A percentile compares a stretch with the other conserved stretches of the same genome.
Evolutionary conservation across 2,329 filamentous ascomycete species (phyloP).

Genomic region (Colletotrichum brevisporum): DNA sequence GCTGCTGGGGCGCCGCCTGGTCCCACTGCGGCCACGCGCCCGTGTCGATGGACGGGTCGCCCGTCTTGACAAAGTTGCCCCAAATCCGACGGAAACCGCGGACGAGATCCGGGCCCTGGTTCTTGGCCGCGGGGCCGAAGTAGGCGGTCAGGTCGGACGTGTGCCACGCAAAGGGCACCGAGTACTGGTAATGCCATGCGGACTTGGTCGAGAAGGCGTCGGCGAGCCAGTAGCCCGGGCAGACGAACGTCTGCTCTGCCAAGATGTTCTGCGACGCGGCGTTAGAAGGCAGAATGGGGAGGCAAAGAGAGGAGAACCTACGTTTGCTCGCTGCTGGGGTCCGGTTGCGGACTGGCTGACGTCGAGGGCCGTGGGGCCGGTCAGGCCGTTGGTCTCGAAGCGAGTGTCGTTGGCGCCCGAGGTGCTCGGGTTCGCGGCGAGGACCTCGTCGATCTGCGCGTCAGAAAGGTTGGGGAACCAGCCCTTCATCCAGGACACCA

Average conservation of each 20-base stretch:
- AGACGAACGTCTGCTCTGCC: constrained; percentile 69
- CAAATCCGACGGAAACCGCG: constrained; percentile 58
- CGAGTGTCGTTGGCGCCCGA: constrained; percentile 35
- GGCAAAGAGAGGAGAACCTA: neutral
- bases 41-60: constrained; percentile 55
- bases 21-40: constrained; percentile 53
- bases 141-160: constrained; percentile 55
- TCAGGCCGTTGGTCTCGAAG: constrained; percentile 39
- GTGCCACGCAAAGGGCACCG: constrained; percentile 57
- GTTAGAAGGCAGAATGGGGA: neutral
- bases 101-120: constrained; percentile 46
- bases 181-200: constrained; percentile 65
- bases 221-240: constrained; percentile 69
- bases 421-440: constrained; percentile 47
- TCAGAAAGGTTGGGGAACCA: constrained; percentile 43
- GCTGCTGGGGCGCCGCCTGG: constrained; percentile 50
- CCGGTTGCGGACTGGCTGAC: constrained; percentile 63
- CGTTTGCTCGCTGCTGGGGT: constrained; percentile 60
- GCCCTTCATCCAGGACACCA: constrained; percentile 55
- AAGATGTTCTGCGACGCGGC: constrained; percentile 63
- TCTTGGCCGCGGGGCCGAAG: constrained; percentile 48
- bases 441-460: constrained; percentile 54
- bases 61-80: constrained; percentile 61
- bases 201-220: constrained; percentile 54
- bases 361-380: constrained; percentile 46